A percentile compares a stretch with the other conserved stretches of the same genome.
phyloP scores from a whole-genome alignment of 495 filamentous ascomycete genomes.

The Neurospora tetrasperma region DNA sequence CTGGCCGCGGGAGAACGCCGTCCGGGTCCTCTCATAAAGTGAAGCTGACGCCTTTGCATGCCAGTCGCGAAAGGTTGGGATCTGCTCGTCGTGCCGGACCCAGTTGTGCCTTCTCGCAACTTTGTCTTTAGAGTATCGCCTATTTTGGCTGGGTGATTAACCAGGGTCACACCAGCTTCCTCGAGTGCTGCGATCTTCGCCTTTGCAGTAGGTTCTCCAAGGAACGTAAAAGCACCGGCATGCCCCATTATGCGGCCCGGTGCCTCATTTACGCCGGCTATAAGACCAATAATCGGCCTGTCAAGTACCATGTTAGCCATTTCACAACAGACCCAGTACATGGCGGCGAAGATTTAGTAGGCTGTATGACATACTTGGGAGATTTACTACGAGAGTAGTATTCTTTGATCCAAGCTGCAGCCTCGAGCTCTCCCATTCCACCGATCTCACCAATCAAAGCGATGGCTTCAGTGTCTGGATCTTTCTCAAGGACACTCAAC shows the following conservation, averaged over 20 bases:
- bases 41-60: constrained; percentile 5
- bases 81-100: constrained; percentile 26
- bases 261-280: constrained; percentile 59
- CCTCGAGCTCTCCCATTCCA: constrained; percentile 70
- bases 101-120: constrained; percentile 8
- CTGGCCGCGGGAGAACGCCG: neutral
- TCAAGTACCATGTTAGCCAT: neutral
- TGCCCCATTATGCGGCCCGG: constrained; percentile 77
- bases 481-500: constrained; percentile 59
- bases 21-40: constrained; percentile 9
- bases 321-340: too few species aligned
- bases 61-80: constrained; percentile 10
- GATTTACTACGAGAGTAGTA: constrained; percentile 48
- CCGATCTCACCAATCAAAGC: constrained; percentile 81
- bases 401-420: constrained; percentile 67
- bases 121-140: constrained; percentile 55
- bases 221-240: constrained; percentile 65
- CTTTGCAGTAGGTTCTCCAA: constrained; percentile 54
- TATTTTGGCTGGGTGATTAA: constrained; percentile 74
- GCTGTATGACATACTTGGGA: constrained; percentile 51
- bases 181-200: constrained; percentile 61
- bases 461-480: constrained; percentile 71
- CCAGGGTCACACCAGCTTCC: constrained; percentile 61
- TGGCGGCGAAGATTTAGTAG: neutral
- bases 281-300: constrained; percentile 70